Conservation (phyloP, 495 filamentous ascomycete species). For the Cetradonia linearis region DNA sequence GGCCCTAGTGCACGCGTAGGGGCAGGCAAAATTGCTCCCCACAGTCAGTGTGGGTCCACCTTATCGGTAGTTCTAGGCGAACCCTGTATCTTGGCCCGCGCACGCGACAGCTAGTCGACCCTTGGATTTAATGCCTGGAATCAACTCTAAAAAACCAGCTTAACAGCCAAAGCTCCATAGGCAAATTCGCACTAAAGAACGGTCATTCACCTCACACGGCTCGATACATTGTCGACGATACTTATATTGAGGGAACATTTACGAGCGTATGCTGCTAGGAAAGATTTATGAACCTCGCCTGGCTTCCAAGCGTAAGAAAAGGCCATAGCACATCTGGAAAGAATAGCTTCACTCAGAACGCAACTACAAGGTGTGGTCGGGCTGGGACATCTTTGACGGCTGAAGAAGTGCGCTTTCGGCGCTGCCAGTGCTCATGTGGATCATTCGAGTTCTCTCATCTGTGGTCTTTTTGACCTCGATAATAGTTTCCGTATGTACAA, state of each 20-base stretch:
- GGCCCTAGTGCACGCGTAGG: neutral
- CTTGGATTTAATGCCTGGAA: conserved; percentile 5
- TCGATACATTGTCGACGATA: neutral
- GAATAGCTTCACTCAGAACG: neutral
- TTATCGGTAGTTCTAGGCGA: conserved; percentile 6
- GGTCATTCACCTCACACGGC: neutral
- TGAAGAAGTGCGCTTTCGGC: conserved; percentile 16
- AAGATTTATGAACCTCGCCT: conserved; percentile 8
- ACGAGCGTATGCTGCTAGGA: conserved; percentile 8
- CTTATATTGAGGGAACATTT: neutral
- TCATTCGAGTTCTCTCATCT: conserved; percentile 61
- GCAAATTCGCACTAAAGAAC: neutral
- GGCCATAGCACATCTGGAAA: neutral
- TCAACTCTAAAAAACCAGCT: conserved; percentile 7
- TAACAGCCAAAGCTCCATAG: neutral
- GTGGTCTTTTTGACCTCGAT: conserved; percentile 76
- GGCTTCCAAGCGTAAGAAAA: conserved; percentile 11
- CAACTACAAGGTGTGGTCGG: neutral
- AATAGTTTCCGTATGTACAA: conserved; percentile 60
- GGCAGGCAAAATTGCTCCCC: neutral
- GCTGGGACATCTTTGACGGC: neutral
- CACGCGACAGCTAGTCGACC: conserved; percentile 9
- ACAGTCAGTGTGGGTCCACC: neutral
- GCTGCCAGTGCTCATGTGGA: conserved; percentile 45
- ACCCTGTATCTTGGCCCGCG: conserved; percentile 8